These are phyloP conservation scores for Dalbergia cochinchinensis DNA, from an alignment of 306 rosid genomes.

Conservation along the genomic window DNA sequence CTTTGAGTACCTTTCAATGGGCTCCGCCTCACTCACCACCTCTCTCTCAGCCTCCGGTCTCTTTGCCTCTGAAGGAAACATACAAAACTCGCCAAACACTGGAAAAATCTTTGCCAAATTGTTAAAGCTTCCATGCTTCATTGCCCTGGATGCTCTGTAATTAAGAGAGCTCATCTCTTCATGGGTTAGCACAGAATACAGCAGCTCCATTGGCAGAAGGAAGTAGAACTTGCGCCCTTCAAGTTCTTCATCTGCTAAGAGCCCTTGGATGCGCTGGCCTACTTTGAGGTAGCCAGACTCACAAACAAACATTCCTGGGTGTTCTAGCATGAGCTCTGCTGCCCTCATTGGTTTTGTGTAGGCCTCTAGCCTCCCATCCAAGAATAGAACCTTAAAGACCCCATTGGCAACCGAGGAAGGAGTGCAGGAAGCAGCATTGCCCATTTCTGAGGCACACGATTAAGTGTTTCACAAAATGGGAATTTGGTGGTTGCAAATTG, in stretches of 20 bases:
- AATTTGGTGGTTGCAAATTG: neutral
- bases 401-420: constrained; percentile 63
- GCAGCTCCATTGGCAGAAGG: constrained; percentile 87
- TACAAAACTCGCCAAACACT: constrained; percentile 63
- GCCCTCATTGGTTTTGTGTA: constrained; percentile 69
- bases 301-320: constrained; percentile 76
- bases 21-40: constrained; percentile 40
- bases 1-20: constrained; percentile 60
- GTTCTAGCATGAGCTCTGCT: constrained; percentile 73
- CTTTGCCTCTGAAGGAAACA: constrained; percentile 65
- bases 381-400: constrained; percentile 56
- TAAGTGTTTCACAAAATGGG: constrained; percentile 1
- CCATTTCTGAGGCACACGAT: constrained; percentile 55
- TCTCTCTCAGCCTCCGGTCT: constrained; percentile 34
- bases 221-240: constrained; percentile 66
- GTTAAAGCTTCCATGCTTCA: constrained; percentile 60
- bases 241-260: constrained; percentile 70
- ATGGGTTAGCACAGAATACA: constrained; percentile 81
- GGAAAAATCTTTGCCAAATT: constrained; percentile 80
- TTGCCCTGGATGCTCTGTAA: constrained; percentile 67
- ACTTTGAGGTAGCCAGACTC: constrained; percentile 75
- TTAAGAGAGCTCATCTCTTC: constrained; percentile 79
- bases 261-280: constrained; percentile 82
- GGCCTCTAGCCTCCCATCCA: constrained; percentile 67
- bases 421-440: constrained; percentile 78